Percentiles rank a stretch among this genome's conserved stretches.
These are phyloP conservation scores for Helichrysum umbraculigerum DNA, from an alignment of 129 eudicot species.

Conservation along the genomic window DNA sequence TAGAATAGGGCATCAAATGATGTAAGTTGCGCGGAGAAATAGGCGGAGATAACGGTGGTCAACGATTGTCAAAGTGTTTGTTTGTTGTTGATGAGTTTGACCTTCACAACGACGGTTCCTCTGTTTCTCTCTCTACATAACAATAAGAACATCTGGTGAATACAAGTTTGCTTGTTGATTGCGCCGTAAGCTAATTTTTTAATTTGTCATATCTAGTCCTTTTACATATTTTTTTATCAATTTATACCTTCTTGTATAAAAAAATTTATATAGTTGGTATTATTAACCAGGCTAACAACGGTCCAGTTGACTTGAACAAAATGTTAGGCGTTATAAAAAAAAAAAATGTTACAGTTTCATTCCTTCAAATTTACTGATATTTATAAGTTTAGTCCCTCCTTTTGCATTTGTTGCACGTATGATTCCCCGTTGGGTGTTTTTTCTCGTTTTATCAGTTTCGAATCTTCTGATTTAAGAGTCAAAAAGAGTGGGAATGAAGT, in stretches of 20 bases:
- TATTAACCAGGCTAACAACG: too few relatives aligned
- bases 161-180: slow-evolving; percentile 28
- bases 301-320: too few relatives aligned
- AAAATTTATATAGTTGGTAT: too few relatives aligned
- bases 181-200: slow-evolving; percentile 31
- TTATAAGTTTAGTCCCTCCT: too few relatives aligned
- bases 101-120: slow-evolving; percentile 44
- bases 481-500: too few relatives aligned
- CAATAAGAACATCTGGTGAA: not conserved
- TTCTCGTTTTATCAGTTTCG: too few relatives aligned
- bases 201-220: slow-evolving; percentile 6
- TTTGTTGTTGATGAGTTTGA: slow-evolving; percentile 49
- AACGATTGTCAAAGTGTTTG: slow-evolving; percentile 28
- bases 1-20: slow-evolving; percentile 37
- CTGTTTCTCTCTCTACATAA: slow-evolving; percentile 33
- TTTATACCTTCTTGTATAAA: not conserved
- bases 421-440: too few relatives aligned
- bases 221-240: not conserved
- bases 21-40: slow-evolving; percentile 18
- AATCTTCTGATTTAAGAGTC: too few relatives aligned
- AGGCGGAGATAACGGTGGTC: slow-evolving; percentile 34
- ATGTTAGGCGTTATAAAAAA: too few relatives aligned
- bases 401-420: too few relatives aligned
- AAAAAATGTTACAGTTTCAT: too few relatives aligned
- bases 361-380: too few relatives aligned